Evolutionary conservation across 2,329 filamentous ascomycete genomes (phyloP).

Genomic region (Lomentospora prolificans): DNA sequence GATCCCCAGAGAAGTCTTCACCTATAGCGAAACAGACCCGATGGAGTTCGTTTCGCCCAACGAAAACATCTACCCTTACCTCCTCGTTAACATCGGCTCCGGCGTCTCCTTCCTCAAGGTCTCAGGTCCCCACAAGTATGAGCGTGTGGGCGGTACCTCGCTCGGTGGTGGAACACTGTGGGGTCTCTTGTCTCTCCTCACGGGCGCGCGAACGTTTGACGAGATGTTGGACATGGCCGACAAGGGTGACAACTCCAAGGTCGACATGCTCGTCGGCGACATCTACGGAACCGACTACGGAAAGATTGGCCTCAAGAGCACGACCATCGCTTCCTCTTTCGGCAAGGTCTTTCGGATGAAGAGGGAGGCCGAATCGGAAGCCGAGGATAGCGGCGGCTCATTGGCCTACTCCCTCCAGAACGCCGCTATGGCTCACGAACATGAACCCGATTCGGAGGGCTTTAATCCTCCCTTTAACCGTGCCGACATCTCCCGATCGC

Average conservation of each 20-base stretch:
- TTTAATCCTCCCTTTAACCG: slow-evolving; percentile 52
- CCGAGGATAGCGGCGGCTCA: slow-evolving; percentile 52
- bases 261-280: slow-evolving; percentile 95
- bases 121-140: slow-evolving; percentile 73
- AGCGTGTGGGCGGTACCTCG: slow-evolving; percentile 89
- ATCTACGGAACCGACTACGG: slow-evolving; percentile 95
- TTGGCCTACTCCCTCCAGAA: neutral
- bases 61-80: slow-evolving; percentile 85
- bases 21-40: slow-evolving; percentile 81
- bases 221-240: slow-evolving; percentile 94
- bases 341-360: slow-evolving; percentile 95
- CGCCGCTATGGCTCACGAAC: neutral
- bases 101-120: slow-evolving; percentile 97
- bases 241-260: slow-evolving; percentile 79
- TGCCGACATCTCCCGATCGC: slow-evolving; percentile 79
- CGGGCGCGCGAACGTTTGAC: slow-evolving; percentile 90
- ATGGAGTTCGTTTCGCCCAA: slow-evolving; percentile 78
- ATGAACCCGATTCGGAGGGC: slow-evolving; percentile 13
- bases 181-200: slow-evolving; percentile 85
- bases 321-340: slow-evolving; percentile 90
- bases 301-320: slow-evolving; percentile 93
- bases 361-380: slow-evolving; percentile 66
- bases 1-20: slow-evolving; percentile 94
- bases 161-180: slow-evolving; percentile 95
- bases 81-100: slow-evolving; percentile 96